Evolutionary conservation across 352 stramenopile species (phyloP), one percentile per base, ranked within the genome.

Genomic region (Pseudoperonospora humuli): DNA sequence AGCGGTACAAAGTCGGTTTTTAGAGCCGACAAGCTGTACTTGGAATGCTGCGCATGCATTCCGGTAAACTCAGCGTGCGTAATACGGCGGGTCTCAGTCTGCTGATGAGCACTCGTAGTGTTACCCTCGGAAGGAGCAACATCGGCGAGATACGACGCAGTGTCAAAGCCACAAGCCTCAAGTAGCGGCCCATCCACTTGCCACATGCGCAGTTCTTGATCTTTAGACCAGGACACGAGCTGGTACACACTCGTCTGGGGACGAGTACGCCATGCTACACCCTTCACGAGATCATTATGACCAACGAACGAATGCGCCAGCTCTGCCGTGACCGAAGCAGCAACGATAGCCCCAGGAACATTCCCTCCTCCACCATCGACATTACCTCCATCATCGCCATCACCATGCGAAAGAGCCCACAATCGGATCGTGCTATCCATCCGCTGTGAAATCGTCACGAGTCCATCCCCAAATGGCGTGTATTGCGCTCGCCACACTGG

Each of bases 191-290:
- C 39, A 35, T 93, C 75, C 10, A 90, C 51, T 21, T 67, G 62
- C 79, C 76, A 89, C 49, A 92, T 45, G 3, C 76, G 70, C 4
- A 92, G 48, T 18, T 89, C 73, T 38, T 92, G 77, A 41, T 85
- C 75, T 64, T 92, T 88, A 0, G 71, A 67, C 76, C 75, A 92
- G 14, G 80, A 88, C 8, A 92, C 67, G 9, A 89, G 46, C 50
- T 89, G 80, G 13, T 75, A 91, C 4, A 67, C 49, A 24, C 43
- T 65, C 2, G 49, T 57, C n/a, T 56, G 60, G 1, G 64, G 54
- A 11, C 60, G 49, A 39, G 69, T 53, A 37, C 79, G 68, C 76
- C 76, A 89, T 26, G 61, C 76, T 51, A 92, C 81, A 1, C 68
- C 66, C 39, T 68, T 70, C 18, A 89, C 70, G 18, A 81, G 40